Evolutionary conservation across 495 filamentous ascomycete species (phyloP), one percentile per base, ranked within the genome.

Genomic region (Penicillium herquei): DNA sequence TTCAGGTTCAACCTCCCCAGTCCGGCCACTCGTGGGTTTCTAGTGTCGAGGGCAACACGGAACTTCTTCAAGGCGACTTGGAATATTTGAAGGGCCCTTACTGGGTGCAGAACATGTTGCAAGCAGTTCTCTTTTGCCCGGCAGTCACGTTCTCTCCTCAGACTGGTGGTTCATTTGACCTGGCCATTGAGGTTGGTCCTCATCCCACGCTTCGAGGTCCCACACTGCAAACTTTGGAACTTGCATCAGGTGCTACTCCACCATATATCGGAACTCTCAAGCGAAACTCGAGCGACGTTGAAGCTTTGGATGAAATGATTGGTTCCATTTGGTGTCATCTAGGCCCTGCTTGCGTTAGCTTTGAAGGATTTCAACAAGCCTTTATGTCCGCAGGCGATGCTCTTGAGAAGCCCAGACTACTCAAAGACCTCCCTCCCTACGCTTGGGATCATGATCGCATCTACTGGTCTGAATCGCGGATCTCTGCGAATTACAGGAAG

Each of bases 401-500:
- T 33, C 3, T 6, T 14, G 7, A 32, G 0, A 41, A 5, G 13
- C 61, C 58, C 13, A 44, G 13, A n/a, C 17, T 69, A 2, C 17
- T 76, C 0, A 71, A 67, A 6, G 70, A 46, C 7, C 64, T 84
- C 0, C 81, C 81, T 0, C 33, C 68, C 0, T 84, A 84, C 47
- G 46, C 52, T 0, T 86, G 77, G 77, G 58, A 78, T 30, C 81
- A 83, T 49, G 52, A 60, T 0, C 54, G 55, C 1, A 3, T 39
- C 0, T 69, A 75, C 58, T 82, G 78, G 77, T 41, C 68, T 26
- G 81, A 84, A 33, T 80, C 79, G 0, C 70, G 79, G 0, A 14
- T 32, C 12, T 68, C 70, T 26, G 21, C 21, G 4, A 26, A 26
- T 26, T 26, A 26, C 21, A 26, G 21, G 21, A 26, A 26, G 21